Conservation (phyloP, 2,329 filamentous ascomycete species). For the Trichoderma harzianum region DNA sequence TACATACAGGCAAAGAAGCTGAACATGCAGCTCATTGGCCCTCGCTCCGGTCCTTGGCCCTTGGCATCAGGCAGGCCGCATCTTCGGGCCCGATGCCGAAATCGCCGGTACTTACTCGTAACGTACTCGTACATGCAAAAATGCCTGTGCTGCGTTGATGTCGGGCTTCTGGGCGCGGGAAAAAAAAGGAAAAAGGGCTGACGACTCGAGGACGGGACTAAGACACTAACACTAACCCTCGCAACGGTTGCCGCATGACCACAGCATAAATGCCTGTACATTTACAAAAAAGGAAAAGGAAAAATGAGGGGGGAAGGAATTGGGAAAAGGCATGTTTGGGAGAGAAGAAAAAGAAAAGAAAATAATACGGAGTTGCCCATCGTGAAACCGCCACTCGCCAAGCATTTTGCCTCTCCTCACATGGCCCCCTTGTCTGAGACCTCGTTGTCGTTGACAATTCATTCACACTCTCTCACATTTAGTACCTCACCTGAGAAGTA, state of each 20-base stretch:
- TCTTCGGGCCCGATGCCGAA: conserved; percentile 12
- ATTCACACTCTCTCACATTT: not conserved
- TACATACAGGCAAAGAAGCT: not conserved
- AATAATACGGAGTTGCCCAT: not conserved
- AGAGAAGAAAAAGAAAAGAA: not conserved
- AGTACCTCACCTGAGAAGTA: not conserved
- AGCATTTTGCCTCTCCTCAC: not conserved
- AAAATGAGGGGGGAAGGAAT: not conserved
- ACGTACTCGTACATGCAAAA: not conserved
- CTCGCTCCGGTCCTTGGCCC: not conserved
- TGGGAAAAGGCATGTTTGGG: not conserved
- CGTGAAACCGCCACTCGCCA: conserved; percentile 13
- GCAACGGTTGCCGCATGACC: not conserved
- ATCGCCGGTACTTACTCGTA: not conserved
- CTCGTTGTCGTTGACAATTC: not conserved
- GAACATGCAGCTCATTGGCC: not conserved
- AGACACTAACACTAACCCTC: not conserved
- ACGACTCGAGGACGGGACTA: not conserved
- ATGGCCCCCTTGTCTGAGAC: not conserved
- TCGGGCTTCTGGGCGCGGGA: not conserved
- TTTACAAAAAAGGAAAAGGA: not conserved
- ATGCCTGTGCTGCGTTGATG: not conserved
- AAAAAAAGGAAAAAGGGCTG: not conserved
- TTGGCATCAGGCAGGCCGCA: conserved; percentile 6
- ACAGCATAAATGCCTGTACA: not conserved